Percentiles rank a stretch among this genome's conserved stretches.
Conservation (phyloP, 2,329 filamentous ascomycete species). For the Phyllosticta citribraziliensis region DNA sequence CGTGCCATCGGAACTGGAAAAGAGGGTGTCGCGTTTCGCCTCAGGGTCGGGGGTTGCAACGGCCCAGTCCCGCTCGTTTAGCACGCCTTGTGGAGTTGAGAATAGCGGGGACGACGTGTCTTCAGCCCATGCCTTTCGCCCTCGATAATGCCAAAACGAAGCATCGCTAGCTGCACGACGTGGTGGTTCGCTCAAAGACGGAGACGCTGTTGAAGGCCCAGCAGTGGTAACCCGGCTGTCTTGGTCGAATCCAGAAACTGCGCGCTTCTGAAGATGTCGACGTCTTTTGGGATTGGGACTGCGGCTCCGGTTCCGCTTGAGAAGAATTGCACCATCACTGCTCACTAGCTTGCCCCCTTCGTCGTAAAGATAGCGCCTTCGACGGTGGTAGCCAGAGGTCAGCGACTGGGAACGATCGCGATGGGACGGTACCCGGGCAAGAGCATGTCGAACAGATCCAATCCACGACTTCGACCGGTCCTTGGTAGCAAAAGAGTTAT, state of each 20-base stretch:
- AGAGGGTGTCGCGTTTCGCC: slow-evolving; percentile 14
- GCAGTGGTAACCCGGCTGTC: neutral
- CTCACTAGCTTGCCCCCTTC: slow-evolving; percentile 6
- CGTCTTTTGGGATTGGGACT: slow-evolving; percentile 3
- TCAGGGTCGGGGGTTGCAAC: slow-evolving; percentile 6
- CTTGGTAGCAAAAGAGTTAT: slow-evolving; percentile 12
- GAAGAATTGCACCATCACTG: neutral
- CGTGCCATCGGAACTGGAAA: neutral
- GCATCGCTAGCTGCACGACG: slow-evolving; percentile 36
- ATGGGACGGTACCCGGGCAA: slow-evolving; percentile 18
- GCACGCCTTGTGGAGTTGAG: slow-evolving; percentile 35
- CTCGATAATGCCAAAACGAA: slow-evolving; percentile 30
- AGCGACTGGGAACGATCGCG: slow-evolving; percentile 6
- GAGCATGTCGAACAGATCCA: slow-evolving; percentile 26
- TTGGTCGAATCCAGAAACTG: slow-evolving; percentile 1
- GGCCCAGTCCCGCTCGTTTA: slow-evolving; percentile 28
- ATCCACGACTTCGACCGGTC: slow-evolving; percentile 28
- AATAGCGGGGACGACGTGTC: slow-evolving; percentile 13
- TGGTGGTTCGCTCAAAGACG: slow-evolving; percentile 15
- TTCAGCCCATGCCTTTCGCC: slow-evolving; percentile 35
- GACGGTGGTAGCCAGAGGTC: neutral
- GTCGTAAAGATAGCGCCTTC: slow-evolving; percentile 1
- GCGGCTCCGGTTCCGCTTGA: neutral
- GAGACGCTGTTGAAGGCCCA: neutral
- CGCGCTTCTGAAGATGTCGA: neutral